Evolutionary conservation across 208 protist genomes (phyloP).

Genomic region (Angomonas deanei): DNA sequence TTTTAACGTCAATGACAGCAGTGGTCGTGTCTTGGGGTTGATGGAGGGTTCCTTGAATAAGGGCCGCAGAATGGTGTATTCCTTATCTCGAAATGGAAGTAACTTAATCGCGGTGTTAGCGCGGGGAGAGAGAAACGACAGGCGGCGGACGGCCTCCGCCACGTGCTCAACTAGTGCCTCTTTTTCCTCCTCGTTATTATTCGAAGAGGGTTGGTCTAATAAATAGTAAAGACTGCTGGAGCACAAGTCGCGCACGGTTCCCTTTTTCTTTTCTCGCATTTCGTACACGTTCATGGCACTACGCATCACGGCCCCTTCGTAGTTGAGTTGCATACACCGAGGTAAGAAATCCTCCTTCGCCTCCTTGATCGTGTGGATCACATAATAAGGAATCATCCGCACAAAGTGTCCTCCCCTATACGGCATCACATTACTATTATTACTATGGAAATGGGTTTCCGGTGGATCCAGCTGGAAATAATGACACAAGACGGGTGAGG

Average conservation of each 20-base stretch:
- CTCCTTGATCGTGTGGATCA: conserved; percentile 46
- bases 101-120: conserved; percentile 71
- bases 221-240: not conserved
- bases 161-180: not conserved
- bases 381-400: conserved; percentile 48
- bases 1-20: conserved; percentile 35
- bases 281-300: conserved; percentile 73
- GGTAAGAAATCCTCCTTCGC: conserved; percentile 42
- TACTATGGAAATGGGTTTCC: not conserved
- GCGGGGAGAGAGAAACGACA: conserved; percentile 33
- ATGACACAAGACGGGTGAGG: conserved; percentile 31
- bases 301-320: conserved; percentile 82
- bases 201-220: not conserved
- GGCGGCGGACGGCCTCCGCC: conserved; percentile 14
- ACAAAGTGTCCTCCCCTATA: conserved; percentile 57
- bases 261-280: conserved; percentile 61
- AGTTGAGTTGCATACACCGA: conserved; percentile 37
- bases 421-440: not conserved
- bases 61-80: conserved; percentile 73
- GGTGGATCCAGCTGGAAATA: conserved; percentile 25
- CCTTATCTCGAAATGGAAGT: conserved; percentile 63
- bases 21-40: conserved; percentile 52
- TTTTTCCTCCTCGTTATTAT: not conserved
- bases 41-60: conserved; percentile 71
- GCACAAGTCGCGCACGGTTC: conserved; percentile 28